Evolutionary conservation across 2,329 filamentous ascomycete genomes (phyloP), one percentile per base, ranked within the genome.

Genomic region (Pestalotiopsis sp.): DNA sequence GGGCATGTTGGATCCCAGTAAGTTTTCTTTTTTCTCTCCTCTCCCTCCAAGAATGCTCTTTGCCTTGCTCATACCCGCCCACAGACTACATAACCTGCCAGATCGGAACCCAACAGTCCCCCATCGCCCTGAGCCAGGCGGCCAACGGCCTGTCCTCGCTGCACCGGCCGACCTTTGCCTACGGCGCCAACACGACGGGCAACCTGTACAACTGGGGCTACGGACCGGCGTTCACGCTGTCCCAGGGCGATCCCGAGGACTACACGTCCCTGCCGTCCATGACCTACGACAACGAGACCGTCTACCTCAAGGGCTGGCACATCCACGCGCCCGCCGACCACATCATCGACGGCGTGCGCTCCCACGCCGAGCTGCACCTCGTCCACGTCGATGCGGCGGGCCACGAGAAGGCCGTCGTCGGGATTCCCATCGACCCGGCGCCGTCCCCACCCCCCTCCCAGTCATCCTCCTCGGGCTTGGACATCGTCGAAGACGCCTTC

Each of bases 261-360:
- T 81, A 80, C 70, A 81, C 79, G 4, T 73, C 70, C 1, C 77
- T 81, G 36, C 83, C 84, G 2, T 78, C 78, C 59, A 75, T 86
- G 68, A 79, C 76, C 1, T 85, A 81, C 73, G 82, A 85, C 66
- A 81, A 84, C 73, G 76, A 80, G 69, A 85, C 82, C 1, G 78
- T 83, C 25, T 86, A 84, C 73, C 77, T 87, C 9, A 79, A 77
- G 56, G 83, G 83, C 61, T 87, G 84, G 83, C 85, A 87, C 76
- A 82, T 86, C 63, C 85, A 87, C 72, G 73, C 83, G 0, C 85
- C 85, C 0, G 83, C 83, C 4, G 85, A 87, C 68, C 85, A 87
- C 73, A 78, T 79, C 2, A 79, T 87, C 4, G 76, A 80, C 61
- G 81, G 81, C 41, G 76, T 80, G 49, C 79, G 80, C 45, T 77